Evolutionary conservation across 345 rosid species (phyloP).

Genomic region (Eucalyptus grandis): DNA sequence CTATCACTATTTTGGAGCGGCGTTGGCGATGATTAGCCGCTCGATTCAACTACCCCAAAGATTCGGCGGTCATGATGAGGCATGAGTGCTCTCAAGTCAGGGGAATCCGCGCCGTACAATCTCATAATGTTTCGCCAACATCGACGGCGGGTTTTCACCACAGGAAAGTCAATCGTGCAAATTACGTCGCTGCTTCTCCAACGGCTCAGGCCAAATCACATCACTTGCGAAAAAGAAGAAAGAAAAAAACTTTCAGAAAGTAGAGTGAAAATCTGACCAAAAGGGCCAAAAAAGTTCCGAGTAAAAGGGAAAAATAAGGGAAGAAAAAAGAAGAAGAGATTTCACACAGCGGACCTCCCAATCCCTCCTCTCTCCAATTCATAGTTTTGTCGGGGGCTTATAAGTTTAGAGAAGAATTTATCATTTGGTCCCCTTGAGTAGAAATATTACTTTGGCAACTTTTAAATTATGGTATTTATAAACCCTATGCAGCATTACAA

Average conservation of each 20-base stretch:
- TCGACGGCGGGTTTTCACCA: neutral
- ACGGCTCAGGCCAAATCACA: neutral
- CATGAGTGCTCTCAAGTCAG: neutral
- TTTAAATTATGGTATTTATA: neutral
- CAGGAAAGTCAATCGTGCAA: neutral
- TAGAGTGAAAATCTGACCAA: neutral
- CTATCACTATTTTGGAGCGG: neutral
- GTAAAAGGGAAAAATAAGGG: neutral
- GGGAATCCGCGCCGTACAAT: neutral
- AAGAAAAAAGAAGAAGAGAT: rapidly evolving
- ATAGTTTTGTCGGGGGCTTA: neutral
- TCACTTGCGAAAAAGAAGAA: neutral
- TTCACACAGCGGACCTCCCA: neutral
- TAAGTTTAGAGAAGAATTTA: neutral
- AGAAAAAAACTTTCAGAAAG: neutral
- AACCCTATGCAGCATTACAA: neutral
- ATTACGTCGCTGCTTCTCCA: neutral
- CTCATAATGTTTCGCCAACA: neutral
- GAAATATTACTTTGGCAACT: neutral
- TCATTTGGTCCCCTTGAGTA: neutral
- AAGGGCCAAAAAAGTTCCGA: neutral
- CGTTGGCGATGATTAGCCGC: neutral
- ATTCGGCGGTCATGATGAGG: neutral
- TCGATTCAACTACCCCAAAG: neutral
- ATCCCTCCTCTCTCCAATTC: neutral